Evolutionary conservation across 2,329 filamentous ascomycete genomes (phyloP).

Genomic region (Elsinoe necatrix): DNA sequence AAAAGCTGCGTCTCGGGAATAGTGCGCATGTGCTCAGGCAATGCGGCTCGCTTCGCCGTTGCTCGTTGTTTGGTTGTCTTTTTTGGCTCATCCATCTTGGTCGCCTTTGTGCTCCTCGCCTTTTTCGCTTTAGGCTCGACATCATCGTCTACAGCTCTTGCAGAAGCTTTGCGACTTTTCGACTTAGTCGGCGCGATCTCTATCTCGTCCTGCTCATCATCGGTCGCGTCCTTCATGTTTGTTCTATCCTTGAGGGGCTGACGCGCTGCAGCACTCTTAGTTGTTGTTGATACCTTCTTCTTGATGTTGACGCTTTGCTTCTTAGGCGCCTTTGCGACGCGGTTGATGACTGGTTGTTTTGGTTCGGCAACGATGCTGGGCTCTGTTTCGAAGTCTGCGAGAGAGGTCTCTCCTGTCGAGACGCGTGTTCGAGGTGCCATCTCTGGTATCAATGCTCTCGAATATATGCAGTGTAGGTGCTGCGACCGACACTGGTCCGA

Average conservation of each 20-base stretch:
- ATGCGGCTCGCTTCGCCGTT: slow-evolving; percentile 26
- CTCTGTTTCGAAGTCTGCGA: slow-evolving; percentile 11
- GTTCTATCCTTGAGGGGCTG: slow-evolving; percentile 36
- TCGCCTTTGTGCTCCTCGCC: slow-evolving; percentile 22
- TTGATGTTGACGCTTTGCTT: slow-evolving; percentile 15
- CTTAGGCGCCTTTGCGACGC: slow-evolving; percentile 24
- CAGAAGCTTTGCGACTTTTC: slow-evolving; percentile 21
- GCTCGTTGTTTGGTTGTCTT: slow-evolving; percentile 18
- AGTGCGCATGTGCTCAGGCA: slow-evolving; percentile 29
- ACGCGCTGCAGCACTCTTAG: slow-evolving; percentile 29
- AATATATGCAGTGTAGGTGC: neutral
- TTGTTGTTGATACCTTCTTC: slow-evolving; percentile 24
- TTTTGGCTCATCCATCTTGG: slow-evolving; percentile 11
- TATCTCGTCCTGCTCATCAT: slow-evolving; percentile 35
- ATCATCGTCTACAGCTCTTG: slow-evolving; percentile 16
- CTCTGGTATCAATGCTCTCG: neutral
- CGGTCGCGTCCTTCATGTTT: slow-evolving; percentile 32
- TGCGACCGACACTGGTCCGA: neutral
- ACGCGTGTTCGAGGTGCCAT: slow-evolving; percentile 11
- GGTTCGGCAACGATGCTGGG: neutral
- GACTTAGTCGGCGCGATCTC: slow-evolving; percentile 14
- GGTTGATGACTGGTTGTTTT: slow-evolving; percentile 17
- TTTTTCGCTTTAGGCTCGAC: slow-evolving; percentile 20
- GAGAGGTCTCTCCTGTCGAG: neutral
- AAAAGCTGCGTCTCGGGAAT: slow-evolving; percentile 42